A percentile compares a stretch with the other conserved stretches of the same genome.
Conservation (phyloP, 768 basidiomycete genomes). For the Cystofilobasidium capitatum region DNA sequence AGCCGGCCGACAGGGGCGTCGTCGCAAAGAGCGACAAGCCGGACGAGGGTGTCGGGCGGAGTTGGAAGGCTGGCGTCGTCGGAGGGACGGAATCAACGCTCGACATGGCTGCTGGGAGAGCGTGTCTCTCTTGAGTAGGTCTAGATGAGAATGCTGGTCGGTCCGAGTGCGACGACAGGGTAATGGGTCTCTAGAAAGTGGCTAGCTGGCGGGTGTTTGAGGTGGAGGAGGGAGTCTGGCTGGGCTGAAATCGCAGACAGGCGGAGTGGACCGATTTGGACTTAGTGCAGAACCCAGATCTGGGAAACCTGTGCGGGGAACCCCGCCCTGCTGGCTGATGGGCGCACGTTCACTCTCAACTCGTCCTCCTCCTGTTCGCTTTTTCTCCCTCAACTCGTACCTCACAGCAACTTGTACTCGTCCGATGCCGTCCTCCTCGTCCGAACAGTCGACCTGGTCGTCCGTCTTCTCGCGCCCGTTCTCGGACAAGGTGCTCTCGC, state of each 20-base stretch:
- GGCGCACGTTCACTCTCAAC: too few species aligned
- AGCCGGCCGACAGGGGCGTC: not conserved
- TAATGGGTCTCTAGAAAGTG: not conserved
- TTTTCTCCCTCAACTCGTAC: not conserved
- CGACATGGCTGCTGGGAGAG: too few species aligned
- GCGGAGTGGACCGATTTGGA: too few species aligned
- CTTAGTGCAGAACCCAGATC: too few species aligned
- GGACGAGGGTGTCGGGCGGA: not conserved
- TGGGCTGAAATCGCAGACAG: too few species aligned
- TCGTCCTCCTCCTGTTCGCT: not conserved
- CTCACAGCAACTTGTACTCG: not conserved
- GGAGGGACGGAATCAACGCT: too few species aligned
- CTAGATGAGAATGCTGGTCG: not conserved
- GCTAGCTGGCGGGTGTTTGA: not conserved
- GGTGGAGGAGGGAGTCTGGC: too few species aligned
- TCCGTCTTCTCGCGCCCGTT: constrained; percentile 13
- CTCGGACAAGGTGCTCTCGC: constrained; percentile 14
- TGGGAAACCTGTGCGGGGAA: too few species aligned
- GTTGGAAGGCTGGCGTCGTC: not conserved
- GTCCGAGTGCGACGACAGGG: not conserved
- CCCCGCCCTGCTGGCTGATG: too few species aligned
- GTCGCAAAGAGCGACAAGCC: not conserved
- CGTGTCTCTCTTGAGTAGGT: too few species aligned
- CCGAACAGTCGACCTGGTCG: not conserved
- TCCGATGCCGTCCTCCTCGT: not conserved